Percentiles rank a stretch among this genome's conserved stretches.
Conservation (phyloP, 768 basidiomycete genomes). For the Mrakia hoshinonis region DNA sequence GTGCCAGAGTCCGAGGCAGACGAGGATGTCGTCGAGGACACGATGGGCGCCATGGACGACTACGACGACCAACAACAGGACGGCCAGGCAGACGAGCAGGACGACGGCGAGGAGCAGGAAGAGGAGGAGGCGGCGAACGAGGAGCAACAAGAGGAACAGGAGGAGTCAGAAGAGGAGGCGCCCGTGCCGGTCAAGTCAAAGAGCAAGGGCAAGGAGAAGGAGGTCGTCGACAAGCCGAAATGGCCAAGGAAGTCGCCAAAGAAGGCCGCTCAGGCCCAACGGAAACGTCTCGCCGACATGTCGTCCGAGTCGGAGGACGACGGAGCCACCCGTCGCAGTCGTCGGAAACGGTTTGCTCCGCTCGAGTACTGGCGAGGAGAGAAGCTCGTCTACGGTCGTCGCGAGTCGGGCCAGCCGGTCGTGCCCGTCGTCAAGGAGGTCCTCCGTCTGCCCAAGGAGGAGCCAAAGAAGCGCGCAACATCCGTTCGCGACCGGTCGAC, state of each 20-base stretch:
- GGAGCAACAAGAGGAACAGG: constrained; percentile 1
- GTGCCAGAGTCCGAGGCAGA: background rate
- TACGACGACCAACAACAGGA: constrained; percentile 13
- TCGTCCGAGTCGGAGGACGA: constrained; percentile 17
- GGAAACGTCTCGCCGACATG: constrained; percentile 11
- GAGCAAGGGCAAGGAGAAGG: constrained; percentile 16
- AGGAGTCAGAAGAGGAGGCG: background rate
- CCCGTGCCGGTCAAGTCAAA: background rate
- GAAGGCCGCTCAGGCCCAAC: background rate
- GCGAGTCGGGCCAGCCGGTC: constrained; percentile 44
- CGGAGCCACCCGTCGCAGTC: constrained; percentile 42
- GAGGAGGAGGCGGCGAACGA: background rate
- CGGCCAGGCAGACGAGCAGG: background rate
- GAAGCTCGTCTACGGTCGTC: constrained; percentile 69
- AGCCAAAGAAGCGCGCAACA: constrained; percentile 26
- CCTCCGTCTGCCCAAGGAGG: constrained; percentile 51
- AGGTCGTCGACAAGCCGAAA: background rate
- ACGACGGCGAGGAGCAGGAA: background rate
- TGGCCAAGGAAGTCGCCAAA: background rate
- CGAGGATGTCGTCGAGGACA: constrained; percentile 2
- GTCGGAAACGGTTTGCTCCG: constrained; percentile 63
- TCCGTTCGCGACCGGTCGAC: background rate
- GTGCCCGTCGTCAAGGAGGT: constrained; percentile 59
- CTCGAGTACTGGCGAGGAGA: constrained; percentile 92
- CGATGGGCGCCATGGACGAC: constrained; percentile 2